Base-by-base conservation (phyloP, 2,329 filamentous ascomycete genomes). In the Phialophora expanda region DNA sequence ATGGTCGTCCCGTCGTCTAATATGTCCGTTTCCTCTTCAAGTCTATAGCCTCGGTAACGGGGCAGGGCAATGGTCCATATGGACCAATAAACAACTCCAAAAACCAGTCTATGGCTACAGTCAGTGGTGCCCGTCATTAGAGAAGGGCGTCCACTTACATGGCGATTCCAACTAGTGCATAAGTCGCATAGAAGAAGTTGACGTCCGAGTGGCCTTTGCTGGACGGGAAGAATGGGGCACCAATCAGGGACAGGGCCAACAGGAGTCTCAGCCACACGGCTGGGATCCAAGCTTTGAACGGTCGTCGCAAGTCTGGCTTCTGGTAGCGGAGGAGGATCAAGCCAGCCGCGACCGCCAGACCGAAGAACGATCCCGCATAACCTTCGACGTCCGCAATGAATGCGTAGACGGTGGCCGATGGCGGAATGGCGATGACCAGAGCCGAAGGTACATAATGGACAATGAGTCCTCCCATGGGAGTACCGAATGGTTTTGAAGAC, bases 381-480 rank as follows among this genome's bases (percentile, higher is more conserved):
- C 86, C 88, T 72, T 91, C 89, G 0, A 91, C 86, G 55, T 92
- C 88, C 0, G 91, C 78, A 30, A 92, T 91, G 71, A 92, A 90
- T 9, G 86, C 88, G 76, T 91, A 92, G 0, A 89, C 86, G 55
- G 89, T 85, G 2, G 82, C 81, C 0, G 88, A 86, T 0, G 89
- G 88, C 0, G 89, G 88, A 0, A 90, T 78, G 0, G 82, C 76
- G 57, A 92, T 90, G 2, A 91, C 87, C 0, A 91, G 77, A 0
- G 90, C 70, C 0, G 88, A 90, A 0, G 89, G 89, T 32, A 92
- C 80, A 71, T 86, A 91, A 71, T 91, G 88, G 1, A 91, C 81
- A 3, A 91, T 75, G 0, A 92, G 81, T 0, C 89, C 89, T 0
- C 89, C 89, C 1, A 90, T 75, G 0, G 90, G 89, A 0, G 89